Base-by-base conservation (phyloP, 2,329 filamentous ascomycete species). In the Fusarium redolens region DNA sequence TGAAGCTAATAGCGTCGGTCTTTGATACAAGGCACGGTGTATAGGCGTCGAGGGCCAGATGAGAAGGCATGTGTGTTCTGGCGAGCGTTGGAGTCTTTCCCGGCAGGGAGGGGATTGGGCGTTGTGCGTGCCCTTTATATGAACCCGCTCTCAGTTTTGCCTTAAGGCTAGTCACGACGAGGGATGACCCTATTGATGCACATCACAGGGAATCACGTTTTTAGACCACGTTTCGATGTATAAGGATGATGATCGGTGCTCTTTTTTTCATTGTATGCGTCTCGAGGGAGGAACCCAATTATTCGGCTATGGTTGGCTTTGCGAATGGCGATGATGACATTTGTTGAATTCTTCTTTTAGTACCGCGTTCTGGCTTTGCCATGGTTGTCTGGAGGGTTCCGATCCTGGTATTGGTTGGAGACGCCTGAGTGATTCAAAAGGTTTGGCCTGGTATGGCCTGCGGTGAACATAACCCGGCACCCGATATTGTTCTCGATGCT, bases 201-300 rank as follows among this genome's bases (percentile, higher is more conserved):
- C 78, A 80, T 78, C 78, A 76, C 75, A 75, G 78, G 78, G 80
- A 78, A 81, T 79, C 73, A 78, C 78, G 75, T 83, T 83, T 78
- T 83, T 85, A 85, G 85, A 86, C 82, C 83, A 84, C 78, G 82
- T 84, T 82, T 83, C 81, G 81, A 80, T 86, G 85, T 85, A 87
- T 86, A 83, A 84, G 82, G 81, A 84, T 77, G 81, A 85, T 82
- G 83, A 83, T 83, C 83, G 75, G 72, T 76, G 78, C 75, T 79
- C 58, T 59, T 72, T 71, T 71, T 79, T 84, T 83, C 83, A 82
- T 83, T 84, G 82, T 79, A 78, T 72, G 69, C 76, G 74, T 79
- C 78, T 77, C 69, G 70, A 73, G 73, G 78, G 69, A 69, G 56
- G 71, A 72, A 67, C 72, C 72, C 74, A 70, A 72, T 66, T 64